phyloP scores from a whole-genome alignment of 495 filamentous ascomycete genomes.

The Pyrenopolyporus hunteri region DNA sequence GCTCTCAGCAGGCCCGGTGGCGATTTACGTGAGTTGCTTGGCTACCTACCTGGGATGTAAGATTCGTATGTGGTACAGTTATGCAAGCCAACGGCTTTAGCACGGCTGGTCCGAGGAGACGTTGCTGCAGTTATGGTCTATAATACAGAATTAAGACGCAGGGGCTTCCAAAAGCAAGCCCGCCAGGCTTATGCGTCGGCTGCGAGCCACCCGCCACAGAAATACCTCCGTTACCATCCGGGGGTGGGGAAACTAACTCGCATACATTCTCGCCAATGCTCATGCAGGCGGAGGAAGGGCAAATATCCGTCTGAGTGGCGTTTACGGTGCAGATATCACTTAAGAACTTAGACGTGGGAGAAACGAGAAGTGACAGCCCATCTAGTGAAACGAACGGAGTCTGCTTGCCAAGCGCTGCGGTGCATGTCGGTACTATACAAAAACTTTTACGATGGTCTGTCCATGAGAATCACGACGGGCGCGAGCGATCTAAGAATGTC shows the following conservation, averaged over 20 bases:
- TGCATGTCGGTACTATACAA: slow-evolving; percentile 30
- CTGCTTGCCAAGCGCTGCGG: slow-evolving; percentile 23
- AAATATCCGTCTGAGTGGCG: not conserved
- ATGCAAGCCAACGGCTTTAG: not conserved
- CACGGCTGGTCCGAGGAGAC: not conserved
- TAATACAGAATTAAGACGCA: slow-evolving; percentile 11
- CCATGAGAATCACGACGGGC: slow-evolving; percentile 2
- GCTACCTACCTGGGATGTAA: not conserved
- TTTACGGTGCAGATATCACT: slow-evolving; percentile 2
- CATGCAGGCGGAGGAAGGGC: slow-evolving; percentile 1
- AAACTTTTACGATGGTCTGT: slow-evolving; percentile 6
- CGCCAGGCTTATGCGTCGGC: not conserved
- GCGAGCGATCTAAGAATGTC: slow-evolving; percentile 1
- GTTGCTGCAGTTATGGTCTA: slow-evolving; percentile 8
- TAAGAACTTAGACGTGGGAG: slow-evolving; percentile 14
- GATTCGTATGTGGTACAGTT: not conserved
- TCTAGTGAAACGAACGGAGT: not conserved
- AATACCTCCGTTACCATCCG: not conserved
- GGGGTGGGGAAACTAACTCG: slow-evolving; percentile 11
- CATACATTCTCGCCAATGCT: slow-evolving; percentile 1
- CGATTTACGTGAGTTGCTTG: not conserved
- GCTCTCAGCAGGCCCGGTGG: not conserved
- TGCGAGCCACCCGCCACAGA: slow-evolving; percentile 1
- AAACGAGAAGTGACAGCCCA: slow-evolving; percentile 25
- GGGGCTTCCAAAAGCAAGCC: slow-evolving; percentile 2